Base-by-base conservation (phyloP, 2,329 filamentous ascomycete species). In the Cordyceps cicadae region DNA sequence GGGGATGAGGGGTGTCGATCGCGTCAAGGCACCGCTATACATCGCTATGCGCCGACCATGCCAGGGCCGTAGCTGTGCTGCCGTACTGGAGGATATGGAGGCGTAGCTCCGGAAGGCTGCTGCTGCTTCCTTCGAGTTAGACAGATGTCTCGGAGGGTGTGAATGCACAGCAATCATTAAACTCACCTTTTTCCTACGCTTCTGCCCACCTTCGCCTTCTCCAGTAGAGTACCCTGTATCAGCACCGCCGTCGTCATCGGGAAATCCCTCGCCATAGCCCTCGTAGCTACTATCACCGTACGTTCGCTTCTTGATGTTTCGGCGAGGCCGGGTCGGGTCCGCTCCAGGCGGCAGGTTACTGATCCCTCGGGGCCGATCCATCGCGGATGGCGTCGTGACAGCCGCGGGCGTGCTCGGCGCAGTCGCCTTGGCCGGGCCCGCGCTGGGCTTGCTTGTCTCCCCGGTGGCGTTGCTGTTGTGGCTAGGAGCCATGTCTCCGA, bases 271-370 rank as follows among this genome's bases (percentile, higher is more conserved):
- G 50, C 84, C 82, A 67, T 92, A 92, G 48, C 89, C 88, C 67
- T 88, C 85, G 68, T 83, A 92, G 67, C 86, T 89, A 66, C 80
- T 82, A 64, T 92, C 89, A 45, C 87, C 85, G 69, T 92, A 92
- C 64, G 86, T 83, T 53, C 89, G 82, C 78, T 92, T 92, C 76
- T 88, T 90, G 63, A 83, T 80, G 60, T 79, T 77, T 53, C 89
- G 81, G 66, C 87, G 85, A 39, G 87, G 84, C 59, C 88, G 79
- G 45, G 76, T 72, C 12, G 75, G 72, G 60, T 83, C 79, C 37
- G 78, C 72, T n/a, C 70, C 73, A 32, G 73, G 67, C 24, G 71
- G 62, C 14, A 43, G 15, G 39, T 37, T 37, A 46, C 74, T 74
- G 39, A 68, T 73, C 34, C 66, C 69, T 70, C 79, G 79, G 59